Conservation (phyloP, 805 yeast genomes). For the Saccharomycopsis sp. region DNA sequence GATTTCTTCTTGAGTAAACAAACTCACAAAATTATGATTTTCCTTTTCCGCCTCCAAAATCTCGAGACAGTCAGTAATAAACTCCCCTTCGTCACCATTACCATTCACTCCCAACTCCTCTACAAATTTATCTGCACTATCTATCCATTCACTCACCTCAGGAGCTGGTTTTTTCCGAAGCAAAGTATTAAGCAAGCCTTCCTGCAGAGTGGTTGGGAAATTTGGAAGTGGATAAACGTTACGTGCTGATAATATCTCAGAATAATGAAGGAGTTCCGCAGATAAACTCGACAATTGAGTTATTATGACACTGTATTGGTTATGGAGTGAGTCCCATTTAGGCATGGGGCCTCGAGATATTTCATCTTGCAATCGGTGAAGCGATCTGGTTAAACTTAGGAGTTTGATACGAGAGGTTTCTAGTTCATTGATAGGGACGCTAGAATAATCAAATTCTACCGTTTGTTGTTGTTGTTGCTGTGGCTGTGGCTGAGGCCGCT, state of each 20-base stretch:
- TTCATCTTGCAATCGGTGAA: conserved; percentile 49
- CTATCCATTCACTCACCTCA: conserved; percentile 84
- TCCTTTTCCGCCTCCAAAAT: conserved; percentile 9
- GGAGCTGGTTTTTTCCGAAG: conserved; percentile 84
- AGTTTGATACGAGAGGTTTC: conserved; percentile 49
- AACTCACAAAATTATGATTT: conserved; percentile 17
- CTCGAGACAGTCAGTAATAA: conserved; percentile 15
- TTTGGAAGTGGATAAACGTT: conserved; percentile 78
- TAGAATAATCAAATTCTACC: conserved; percentile 29
- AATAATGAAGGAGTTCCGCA: conserved; percentile 53
- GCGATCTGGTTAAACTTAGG: conserved; percentile 43
- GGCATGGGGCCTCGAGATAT: conserved; percentile 31
- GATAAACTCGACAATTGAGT: conserved; percentile 82
- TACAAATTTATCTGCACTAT: conserved; percentile 29
- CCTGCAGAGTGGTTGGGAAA: conserved; percentile 82
- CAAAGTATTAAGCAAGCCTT: conserved; percentile 74
- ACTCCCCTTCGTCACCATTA: conserved; percentile 5
- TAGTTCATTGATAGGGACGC: conserved; percentile 53
- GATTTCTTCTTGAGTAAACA: conserved; percentile 20
- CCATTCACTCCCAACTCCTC: conserved; percentile 9
- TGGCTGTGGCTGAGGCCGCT: too few species aligned
- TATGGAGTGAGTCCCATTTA: conserved; percentile 62
- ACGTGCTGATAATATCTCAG: conserved; percentile 52
- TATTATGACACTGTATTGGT: conserved; percentile 74
- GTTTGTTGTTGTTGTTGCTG: background rate